phyloP scores from a whole-genome alignment of 225 moss, liverwort and hornwort genomes.

The Ulota crispa region DNA sequence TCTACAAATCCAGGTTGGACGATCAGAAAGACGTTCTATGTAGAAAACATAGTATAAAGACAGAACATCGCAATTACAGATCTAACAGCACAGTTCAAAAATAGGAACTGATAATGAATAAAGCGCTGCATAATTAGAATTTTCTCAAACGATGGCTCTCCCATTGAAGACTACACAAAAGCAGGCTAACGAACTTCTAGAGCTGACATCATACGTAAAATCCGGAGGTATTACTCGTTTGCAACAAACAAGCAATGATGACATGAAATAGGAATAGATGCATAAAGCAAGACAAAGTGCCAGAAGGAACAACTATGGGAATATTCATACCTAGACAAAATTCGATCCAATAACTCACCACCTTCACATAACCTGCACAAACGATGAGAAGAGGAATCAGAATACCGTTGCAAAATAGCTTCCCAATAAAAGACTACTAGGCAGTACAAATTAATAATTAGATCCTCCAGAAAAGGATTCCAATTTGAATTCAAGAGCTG shows the following conservation, averaged over 20 bases:
- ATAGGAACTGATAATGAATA: neutral
- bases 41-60: neutral
- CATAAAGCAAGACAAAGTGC: neutral
- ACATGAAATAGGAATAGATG: neutral
- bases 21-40: constrained; percentile 1
- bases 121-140: neutral
- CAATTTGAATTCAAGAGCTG: neutral
- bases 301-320: neutral
- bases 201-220: neutral
- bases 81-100: neutral
- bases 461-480: neutral
- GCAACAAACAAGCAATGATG: neutral
- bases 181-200: neutral
- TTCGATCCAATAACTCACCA: constrained; percentile 90
- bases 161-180: neutral
- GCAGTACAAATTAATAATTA: neutral
- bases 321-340: constrained; percentile 69
- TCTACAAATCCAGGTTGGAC: constrained; percentile 36
- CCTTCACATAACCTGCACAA: constrained; percentile 89
- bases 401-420: neutral
- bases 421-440: neutral
- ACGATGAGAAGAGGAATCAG: constrained; percentile 8
- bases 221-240: neutral
- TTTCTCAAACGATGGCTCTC: neutral
- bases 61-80: neutral